A percentile compares a stretch with the other conserved stretches of the same genome.
Conservation (phyloP, 352 stramenopile species). For the Pythium guiyangense region DNA sequence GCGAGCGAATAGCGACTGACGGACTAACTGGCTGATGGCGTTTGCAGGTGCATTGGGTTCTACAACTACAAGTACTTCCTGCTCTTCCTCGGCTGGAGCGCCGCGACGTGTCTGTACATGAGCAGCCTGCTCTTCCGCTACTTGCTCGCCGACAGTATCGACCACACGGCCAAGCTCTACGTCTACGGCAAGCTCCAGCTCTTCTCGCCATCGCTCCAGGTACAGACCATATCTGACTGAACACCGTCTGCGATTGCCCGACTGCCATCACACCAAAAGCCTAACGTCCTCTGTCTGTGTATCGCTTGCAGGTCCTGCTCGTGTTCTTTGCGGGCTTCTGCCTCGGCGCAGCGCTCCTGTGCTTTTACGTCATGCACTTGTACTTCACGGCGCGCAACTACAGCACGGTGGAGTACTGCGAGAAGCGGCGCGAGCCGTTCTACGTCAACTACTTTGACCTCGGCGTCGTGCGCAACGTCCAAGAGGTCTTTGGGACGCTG, state of each 20-base stretch:
- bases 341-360: constrained; percentile 54
- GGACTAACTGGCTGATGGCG: neutral
- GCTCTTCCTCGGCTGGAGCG: constrained; percentile 77
- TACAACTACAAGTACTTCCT: constrained; percentile 91
- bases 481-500: constrained; percentile 72
- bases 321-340: constrained; percentile 73
- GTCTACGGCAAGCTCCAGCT: constrained; percentile 51
- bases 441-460: constrained; percentile 83
- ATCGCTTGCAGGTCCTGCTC: constrained; percentile 35
- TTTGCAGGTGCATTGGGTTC: constrained; percentile 73
- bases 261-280: no score
- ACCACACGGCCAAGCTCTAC: constrained; percentile 48
- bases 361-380: constrained; percentile 79
- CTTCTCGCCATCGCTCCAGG: constrained; percentile 55
- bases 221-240: constrained; percentile 10
- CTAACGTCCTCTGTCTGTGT: no score
- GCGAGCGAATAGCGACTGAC: neutral
- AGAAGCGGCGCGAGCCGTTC: constrained; percentile 73
- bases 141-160: constrained; percentile 44
- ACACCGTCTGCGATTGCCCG: no score
- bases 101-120: constrained; percentile 61
- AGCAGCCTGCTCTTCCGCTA: constrained; percentile 65
- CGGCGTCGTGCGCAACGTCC: constrained; percentile 64
- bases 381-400: constrained; percentile 67
- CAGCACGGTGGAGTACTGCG: constrained; percentile 85